Conservation (phyloP, 805 yeast species). For the Suhomyces sp. region DNA sequence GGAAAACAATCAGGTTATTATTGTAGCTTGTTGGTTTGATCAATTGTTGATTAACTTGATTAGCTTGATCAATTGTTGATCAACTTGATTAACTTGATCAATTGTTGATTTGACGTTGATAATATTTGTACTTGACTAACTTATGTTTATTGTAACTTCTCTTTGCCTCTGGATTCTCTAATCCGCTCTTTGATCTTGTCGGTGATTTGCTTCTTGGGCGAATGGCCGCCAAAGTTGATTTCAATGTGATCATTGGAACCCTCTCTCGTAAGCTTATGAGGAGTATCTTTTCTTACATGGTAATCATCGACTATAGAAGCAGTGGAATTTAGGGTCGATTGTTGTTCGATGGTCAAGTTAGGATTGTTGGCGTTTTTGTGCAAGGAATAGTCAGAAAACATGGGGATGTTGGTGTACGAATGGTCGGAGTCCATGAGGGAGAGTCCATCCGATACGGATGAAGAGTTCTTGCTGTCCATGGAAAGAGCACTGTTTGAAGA, state of each 20-base stretch:
- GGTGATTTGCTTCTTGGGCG: constrained; percentile 17
- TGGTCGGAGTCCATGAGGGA: constrained; percentile 61
- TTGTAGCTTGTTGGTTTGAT: no score
- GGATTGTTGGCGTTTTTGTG: constrained; percentile 29
- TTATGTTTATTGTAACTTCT: background rate
- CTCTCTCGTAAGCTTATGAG: constrained; percentile 15
- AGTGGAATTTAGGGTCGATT: constrained; percentile 27
- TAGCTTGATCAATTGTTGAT: no score
- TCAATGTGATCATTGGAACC: constrained; percentile 27
- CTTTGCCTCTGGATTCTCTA: constrained; percentile 32
- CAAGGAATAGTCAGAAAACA: constrained; percentile 50
- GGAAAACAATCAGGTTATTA: no score
- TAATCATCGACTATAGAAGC: constrained; percentile 35
- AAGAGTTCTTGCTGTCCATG: constrained; percentile 19
- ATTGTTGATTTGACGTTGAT: no score
- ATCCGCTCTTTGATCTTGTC: constrained; percentile 35
- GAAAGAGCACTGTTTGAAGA: constrained; percentile 18
- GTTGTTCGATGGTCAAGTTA: constrained; percentile 18
- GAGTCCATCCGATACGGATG: constrained; percentile 55
- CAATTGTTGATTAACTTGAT: no score
- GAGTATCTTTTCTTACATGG: constrained; percentile 9
- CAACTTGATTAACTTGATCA: no score
- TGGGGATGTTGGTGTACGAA: constrained; percentile 62
- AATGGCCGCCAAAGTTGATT: constrained; percentile 25
- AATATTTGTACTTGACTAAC: no score